Percentiles rank a stretch among this genome's conserved stretches.
Evolutionary conservation across 768 basidiomycete species (phyloP).

Genomic region (Gloeostereum incarnatum): DNA sequence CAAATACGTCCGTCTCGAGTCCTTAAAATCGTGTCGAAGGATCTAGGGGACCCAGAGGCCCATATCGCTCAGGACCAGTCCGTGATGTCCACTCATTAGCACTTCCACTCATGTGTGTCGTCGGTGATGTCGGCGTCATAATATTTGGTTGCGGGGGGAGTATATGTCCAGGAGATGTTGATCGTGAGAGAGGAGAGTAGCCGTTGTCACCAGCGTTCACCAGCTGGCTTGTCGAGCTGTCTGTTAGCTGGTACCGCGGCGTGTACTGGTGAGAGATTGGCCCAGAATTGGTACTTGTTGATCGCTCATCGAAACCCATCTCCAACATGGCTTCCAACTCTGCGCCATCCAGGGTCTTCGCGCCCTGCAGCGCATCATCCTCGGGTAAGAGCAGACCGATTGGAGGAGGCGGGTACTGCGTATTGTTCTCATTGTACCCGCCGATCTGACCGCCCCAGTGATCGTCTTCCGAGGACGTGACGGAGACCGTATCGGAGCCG

Average conservation of each 20-base stretch:
- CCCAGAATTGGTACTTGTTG: too few relatives aligned
- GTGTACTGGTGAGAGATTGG: conserved; percentile 41
- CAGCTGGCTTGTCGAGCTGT: conserved; percentile 38
- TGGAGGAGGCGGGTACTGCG: conserved; percentile 78
- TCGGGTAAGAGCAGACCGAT: conserved; percentile 48
- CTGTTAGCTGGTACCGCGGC: conserved; percentile 56
- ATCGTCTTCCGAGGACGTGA: conserved; percentile 87
- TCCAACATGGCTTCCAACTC: conserved; percentile 94
- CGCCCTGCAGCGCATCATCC: conserved; percentile 23
- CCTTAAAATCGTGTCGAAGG: conserved; percentile 44
- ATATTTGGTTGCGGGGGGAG: conserved; percentile 17
- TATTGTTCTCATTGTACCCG: conserved; percentile 82
- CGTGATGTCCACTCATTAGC: conserved; percentile 7
- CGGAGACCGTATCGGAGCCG: conserved; percentile 72
- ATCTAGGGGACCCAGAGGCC: conserved; percentile 53
- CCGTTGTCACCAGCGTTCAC: conserved; percentile 35
- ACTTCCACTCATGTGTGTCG: conserved; percentile 17
- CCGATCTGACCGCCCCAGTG: conserved; percentile 96
- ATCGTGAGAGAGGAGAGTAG: conserved; percentile 45
- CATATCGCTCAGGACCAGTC: conserved; percentile 22
- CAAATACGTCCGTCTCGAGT: conserved; percentile 8
- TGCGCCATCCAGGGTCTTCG: conserved; percentile 49
- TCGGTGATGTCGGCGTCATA: conserved; percentile 32
- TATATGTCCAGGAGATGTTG: conserved; percentile 24
- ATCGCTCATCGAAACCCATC: conserved; percentile 74